Percentiles rank a stretch among this genome's conserved stretches.
Conservation (phyloP, 805 yeast species). For the Vanderwaltozyma polyspora region DNA sequence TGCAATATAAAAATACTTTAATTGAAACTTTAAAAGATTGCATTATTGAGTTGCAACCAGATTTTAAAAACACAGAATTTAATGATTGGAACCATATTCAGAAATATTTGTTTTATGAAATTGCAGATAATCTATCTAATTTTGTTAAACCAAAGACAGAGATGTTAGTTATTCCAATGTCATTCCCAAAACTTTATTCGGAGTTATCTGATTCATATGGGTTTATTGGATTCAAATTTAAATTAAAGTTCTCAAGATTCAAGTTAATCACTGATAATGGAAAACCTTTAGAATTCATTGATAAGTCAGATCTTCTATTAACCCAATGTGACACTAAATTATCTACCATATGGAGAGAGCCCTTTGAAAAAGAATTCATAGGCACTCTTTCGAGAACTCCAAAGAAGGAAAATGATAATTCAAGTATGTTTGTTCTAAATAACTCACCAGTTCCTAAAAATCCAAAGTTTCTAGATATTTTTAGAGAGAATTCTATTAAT, state of each 20-base stretch:
- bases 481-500: constrained; percentile 3
- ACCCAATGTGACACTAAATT: constrained; percentile 5
- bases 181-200: constrained; percentile 8
- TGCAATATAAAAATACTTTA: background rate
- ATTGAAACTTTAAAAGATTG: constrained; percentile 2
- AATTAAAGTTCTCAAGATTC: constrained; percentile 9
- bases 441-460: constrained; percentile 1
- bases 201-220: constrained; percentile 7
- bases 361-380: constrained; percentile 6
- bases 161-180: constrained; percentile 13
- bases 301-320: constrained; percentile 4
- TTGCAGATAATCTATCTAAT: constrained; percentile 4
- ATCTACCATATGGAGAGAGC: constrained; percentile 12
- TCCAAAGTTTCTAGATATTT: constrained; percentile 6
- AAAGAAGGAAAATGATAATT: background rate
- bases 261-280: constrained; percentile 2
- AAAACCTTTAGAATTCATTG: constrained; percentile 2
- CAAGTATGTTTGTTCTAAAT: too few relatives aligned
- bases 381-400: constrained; percentile 3
- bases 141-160: constrained; percentile 10
- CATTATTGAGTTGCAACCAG: constrained; percentile 9
- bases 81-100: constrained; percentile 10
- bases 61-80: constrained; percentile 3
- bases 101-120: constrained; percentile 8
- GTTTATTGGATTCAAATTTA: constrained; percentile 5